These are phyloP conservation scores for Cercospora brassicicola DNA, from an alignment of 2,329 filamentous ascomycete genomes.

Conservation along the genomic window DNA sequence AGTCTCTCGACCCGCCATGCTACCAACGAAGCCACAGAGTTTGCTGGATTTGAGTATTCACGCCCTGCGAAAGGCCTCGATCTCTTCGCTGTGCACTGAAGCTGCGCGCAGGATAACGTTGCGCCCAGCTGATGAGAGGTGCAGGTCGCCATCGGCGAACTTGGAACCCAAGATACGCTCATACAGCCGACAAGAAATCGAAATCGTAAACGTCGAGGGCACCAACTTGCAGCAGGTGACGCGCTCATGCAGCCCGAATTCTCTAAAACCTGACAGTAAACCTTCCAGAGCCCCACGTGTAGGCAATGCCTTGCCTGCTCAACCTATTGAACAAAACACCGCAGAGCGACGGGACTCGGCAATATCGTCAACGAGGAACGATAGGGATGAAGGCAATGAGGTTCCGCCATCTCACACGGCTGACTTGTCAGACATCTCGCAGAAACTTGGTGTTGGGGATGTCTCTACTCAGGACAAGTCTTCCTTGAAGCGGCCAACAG, in stretches of 20 bases:
- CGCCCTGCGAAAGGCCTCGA: not conserved
- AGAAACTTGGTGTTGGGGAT: not conserved
- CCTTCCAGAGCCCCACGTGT: not conserved
- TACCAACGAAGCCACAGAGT: not conserved
- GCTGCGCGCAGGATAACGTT: not conserved
- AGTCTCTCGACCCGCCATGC: not conserved
- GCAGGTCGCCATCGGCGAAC: not conserved
- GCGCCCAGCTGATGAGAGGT: not conserved
- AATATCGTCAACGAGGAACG: not conserved
- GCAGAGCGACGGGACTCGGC: not conserved
- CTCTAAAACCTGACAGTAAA: not conserved
- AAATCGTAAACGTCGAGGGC: not conserved
- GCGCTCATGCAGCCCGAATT: not conserved
- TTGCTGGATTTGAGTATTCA: not conserved
- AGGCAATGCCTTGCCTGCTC: not conserved
- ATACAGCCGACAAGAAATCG: not conserved
- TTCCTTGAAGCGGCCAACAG: too few relatives aligned
- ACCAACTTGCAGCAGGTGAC: not conserved
- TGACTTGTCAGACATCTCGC: not conserved
- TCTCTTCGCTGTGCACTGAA: not conserved
- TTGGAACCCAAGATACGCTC: not conserved
- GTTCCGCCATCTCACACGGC: not conserved
- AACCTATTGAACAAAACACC: not conserved
- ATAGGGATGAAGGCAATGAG: not conserved
- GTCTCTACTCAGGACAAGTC: not conserved